Base-by-base conservation (phyloP, 202 grass and related monocot species). In the Dendrocalamus latiflorus region DNA sequence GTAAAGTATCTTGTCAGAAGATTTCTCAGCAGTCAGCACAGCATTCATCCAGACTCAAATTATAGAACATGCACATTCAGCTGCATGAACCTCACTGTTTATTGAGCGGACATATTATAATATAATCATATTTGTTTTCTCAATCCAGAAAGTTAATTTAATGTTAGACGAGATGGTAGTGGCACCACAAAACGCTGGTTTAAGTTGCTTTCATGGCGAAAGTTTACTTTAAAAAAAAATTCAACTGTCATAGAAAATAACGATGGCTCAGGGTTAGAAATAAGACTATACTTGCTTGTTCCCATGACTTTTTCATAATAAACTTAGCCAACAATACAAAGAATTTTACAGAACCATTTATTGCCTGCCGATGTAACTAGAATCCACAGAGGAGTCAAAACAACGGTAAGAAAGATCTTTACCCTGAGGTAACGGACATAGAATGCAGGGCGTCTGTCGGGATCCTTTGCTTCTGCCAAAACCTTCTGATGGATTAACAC, bases 401-500 rank as follows among this genome's bases (percentile, higher is more conserved):
- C 10, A 4, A 51, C 0, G 15, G 57, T 5, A 47, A 68, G 38
- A 5, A 68, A 68, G 68, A 68, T 9, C 8, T 14, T 68, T 89
- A 97, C 94, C 94, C 74, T 91, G 37, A 89, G 13, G 54, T 91
- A 93, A 86, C 81, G 91, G 51, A 88, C 91, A 65, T 36, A 15
- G 14, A 93, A 93, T 18, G 78, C 90, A n/a, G 84, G 88, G 15
- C 86, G 81, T 78, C 38, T 97, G 53, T 81, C 81, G 60, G 93
- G 88, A 76, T 95, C 86, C 82, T 66, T 85, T 12, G 94, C 94
- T 81, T 91, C 94, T 71, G 84, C 59, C 73, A 97, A 86, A 72
- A 93, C 53, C 63, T 91, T 93, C 50, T 88, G 88, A 80, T 93
- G 94, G 81, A 89, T 11, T 60, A 97, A 60, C 51, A 93, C 94